These are phyloP conservation scores for Boletus speciosus DNA, from an alignment of 768 basidiomycete genomes.

Conservation along the genomic window DNA sequence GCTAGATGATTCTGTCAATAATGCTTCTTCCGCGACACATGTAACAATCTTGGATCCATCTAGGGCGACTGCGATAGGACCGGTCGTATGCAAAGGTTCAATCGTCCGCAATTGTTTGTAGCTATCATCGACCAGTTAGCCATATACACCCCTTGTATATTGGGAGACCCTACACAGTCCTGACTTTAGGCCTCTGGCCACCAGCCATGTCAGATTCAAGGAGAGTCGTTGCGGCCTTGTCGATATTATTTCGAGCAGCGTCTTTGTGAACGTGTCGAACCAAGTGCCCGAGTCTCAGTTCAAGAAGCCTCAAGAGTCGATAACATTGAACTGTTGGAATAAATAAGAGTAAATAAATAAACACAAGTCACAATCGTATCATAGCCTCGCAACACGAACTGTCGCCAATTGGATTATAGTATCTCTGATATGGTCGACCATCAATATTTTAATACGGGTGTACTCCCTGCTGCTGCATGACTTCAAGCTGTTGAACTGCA, in stretches of 20 bases:
- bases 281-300: too few species aligned
- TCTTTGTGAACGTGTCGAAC: too few species aligned
- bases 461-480: too few species aligned
- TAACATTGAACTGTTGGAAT: too few species aligned
- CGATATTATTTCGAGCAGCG: not conserved
- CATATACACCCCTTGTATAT: not conserved
- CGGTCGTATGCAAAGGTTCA: constrained; percentile 82
- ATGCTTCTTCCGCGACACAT: constrained; percentile 80
- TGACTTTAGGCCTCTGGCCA: constrained; percentile 43
- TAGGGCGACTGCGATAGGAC: constrained; percentile 73
- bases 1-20: constrained; percentile 75
- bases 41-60: constrained; percentile 82
- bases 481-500: not conserved
- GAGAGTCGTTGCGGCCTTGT: not conserved
- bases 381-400: too few species aligned
- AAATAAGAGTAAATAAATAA: too few species aligned
- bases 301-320: too few species aligned
- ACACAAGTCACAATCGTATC: too few species aligned
- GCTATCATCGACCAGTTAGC: constrained; percentile 36
- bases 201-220: constrained; percentile 13
- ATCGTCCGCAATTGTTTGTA: constrained; percentile 75
- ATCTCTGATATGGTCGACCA: not conserved
- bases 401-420: not conserved
- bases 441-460: too few species aligned
- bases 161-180: constrained; percentile 31